Evolutionary conservation across 805 yeast genomes (phyloP).

Genomic region (Hanseniaspora mollemarum): DNA sequence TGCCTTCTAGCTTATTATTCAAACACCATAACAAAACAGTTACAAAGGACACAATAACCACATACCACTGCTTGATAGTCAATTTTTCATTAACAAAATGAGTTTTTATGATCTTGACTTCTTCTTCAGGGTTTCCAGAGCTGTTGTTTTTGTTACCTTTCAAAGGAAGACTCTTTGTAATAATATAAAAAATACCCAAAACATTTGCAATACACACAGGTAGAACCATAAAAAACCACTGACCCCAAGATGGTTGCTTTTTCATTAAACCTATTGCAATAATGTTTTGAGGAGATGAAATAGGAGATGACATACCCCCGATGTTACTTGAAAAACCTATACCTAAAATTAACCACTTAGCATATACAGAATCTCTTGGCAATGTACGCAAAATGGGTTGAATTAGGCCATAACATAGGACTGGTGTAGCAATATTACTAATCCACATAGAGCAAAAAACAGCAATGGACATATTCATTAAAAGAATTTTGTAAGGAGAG

Average conservation of each 20-base stretch:
- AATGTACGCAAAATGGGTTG: slow-evolving; percentile 80
- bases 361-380: slow-evolving; percentile 66
- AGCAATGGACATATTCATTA: slow-evolving; percentile 78
- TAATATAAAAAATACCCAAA: slow-evolving; percentile 51
- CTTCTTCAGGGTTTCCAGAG: slow-evolving; percentile 27
- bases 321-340: slow-evolving; percentile 86
- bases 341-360: slow-evolving; percentile 76
- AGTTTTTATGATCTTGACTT: slow-evolving; percentile 37
- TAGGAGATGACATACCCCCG: slow-evolving; percentile 97
- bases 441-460: slow-evolving; percentile 89
- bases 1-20: slow-evolving; percentile 56
- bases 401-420: slow-evolving; percentile 76
- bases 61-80: slow-evolving; percentile 62
- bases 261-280: slow-evolving; percentile 80
- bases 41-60: slow-evolving; percentile 48
- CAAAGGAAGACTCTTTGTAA: slow-evolving; percentile 41
- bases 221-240: slow-evolving; percentile 81
- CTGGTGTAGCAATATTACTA: slow-evolving; percentile 95
- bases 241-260: slow-evolving; percentile 77
- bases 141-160: neutral
- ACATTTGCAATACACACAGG: slow-evolving; percentile 64
- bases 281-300: slow-evolving; percentile 92
- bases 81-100: slow-evolving; percentile 56
- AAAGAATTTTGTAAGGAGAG: slow-evolving; percentile 61
- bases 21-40: slow-evolving; percentile 88